A percentile compares a stretch with the other conserved stretches of the same genome.
phyloP scores from a whole-genome alignment of 2,329 filamentous ascomycete species.

The Colletotrichum spaethianum region DNA sequence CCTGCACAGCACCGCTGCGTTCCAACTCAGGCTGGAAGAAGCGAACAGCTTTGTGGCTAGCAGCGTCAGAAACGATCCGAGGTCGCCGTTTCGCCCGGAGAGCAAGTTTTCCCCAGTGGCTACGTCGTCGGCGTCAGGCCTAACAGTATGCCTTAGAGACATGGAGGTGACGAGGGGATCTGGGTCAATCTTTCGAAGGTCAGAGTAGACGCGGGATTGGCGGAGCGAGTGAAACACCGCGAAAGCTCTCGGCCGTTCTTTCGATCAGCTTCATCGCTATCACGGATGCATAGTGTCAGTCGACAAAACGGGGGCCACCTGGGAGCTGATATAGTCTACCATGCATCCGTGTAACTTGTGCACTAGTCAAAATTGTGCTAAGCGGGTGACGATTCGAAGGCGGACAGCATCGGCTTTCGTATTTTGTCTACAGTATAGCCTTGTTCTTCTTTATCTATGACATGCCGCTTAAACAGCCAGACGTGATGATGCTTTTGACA shows the following conservation, averaged over 20 bases:
- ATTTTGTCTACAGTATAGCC: neutral
- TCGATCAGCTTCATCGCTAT: neutral
- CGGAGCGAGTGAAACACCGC: neutral
- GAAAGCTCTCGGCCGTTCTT: neutral
- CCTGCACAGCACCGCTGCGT: neutral
- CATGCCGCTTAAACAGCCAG: neutral
- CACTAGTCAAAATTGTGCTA: neutral
- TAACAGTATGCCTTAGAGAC: conserved; percentile 4
- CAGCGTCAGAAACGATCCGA: neutral
- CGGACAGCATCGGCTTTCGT: neutral
- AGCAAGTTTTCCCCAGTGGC: neutral
- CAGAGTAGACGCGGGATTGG: neutral
- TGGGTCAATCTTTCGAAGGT: neutral
- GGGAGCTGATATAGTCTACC: neutral
- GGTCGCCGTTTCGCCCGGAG: neutral
- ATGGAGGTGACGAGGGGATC: conserved; percentile 1
- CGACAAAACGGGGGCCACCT: neutral
- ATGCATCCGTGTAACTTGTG: neutral
- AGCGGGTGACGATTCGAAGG: neutral
- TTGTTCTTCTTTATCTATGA: neutral
- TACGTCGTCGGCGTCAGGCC: neutral
- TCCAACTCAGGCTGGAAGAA: neutral
- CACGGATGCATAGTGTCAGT: neutral
- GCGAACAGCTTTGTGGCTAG: neutral
- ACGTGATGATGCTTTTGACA: neutral